Evolutionary conservation across 371 early-diverging fungal genomes (phyloP), one percentile per base, ranked within the genome.

Genomic region (Smittium mucronatum): DNA sequence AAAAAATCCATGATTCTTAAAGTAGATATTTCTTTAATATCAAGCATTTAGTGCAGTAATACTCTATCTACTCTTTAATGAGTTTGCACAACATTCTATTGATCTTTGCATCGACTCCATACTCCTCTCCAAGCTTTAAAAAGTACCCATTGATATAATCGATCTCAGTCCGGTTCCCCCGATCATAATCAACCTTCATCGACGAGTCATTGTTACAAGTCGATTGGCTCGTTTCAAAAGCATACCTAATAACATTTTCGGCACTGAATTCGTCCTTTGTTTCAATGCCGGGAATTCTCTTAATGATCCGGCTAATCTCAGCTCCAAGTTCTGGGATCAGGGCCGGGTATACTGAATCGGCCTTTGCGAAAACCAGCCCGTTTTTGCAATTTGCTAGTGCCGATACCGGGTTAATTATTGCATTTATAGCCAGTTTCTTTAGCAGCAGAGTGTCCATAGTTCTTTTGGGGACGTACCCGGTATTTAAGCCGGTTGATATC

Each of bases 131-230:
- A 33, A 77, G 65, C 0, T 71, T 69, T 2, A 75, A 69, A 30
- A 87, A 60, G 68, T 84, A 85, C 1, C 85, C 86, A 71, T 86
- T 86, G 57, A 86, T 82, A 70, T 82, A 85, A 67, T 85, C 84
- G 16, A 85, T 80, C 72, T 86, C 87, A 2, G 85, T 87, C 2
- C 61, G 69, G 21, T 79, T 72, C 0, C 73, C 70, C 1, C 75
- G 69, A 28, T 64, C 31, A 0, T 84, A 66, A 36, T 87, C 87
- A 68, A 84, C 84, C 1, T 83, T 70, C 71, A 84, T 87, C 0
- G 86, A 86, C n/a, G 87, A 86, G 0, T 74, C 70, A 64, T 87
- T 87, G 5, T 68, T 73, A 2, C 74, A 76, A 0, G 83, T 81
- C 28, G 71, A 71, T 11, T 67, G 33, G 5, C 75, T 68, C 2